Percentiles rank a stretch among this genome's conserved stretches.
phyloP scores from a whole-genome alignment of 768 basidiomycete genomes.

The Clathrus columnatus region DNA sequence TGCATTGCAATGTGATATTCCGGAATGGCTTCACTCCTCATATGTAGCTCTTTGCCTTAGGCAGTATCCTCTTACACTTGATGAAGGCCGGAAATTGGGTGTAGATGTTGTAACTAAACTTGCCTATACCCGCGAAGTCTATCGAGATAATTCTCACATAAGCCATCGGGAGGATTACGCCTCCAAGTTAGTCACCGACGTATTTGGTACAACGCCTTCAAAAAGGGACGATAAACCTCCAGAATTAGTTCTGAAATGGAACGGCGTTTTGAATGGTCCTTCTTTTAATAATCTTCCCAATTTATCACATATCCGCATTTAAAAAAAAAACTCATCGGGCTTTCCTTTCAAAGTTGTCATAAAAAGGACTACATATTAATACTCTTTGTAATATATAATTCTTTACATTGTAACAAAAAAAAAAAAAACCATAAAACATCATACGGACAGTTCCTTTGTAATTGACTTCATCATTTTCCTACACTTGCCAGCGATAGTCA shows the following conservation, averaged over 20 bases:
- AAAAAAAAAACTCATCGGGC: background rate
- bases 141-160: slow-evolving; percentile 10
- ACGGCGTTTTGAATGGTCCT: background rate
- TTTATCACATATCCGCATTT: background rate
- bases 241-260: slow-evolving; percentile 4
- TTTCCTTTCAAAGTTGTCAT: background rate
- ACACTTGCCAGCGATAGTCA: background rate
- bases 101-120: slow-evolving; percentile 46
- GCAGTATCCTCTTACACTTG: slow-evolving; percentile 38
- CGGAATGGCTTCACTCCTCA: slow-evolving; percentile 37
- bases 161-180: slow-evolving; percentile 18
- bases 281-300: background rate
- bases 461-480: background rate
- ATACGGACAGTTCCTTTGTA: background rate
- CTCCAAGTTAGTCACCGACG: slow-evolving; percentile 22
- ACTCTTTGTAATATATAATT: background rate
- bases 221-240: slow-evolving; percentile 8
- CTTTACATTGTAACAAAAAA: background rate
- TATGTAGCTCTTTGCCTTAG: slow-evolving; percentile 48
- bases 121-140: slow-evolving; percentile 43
- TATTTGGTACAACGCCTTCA: slow-evolving; percentile 22
- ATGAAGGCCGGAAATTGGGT: slow-evolving; percentile 50
- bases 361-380: background rate
- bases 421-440: too few species aligned
- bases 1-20: slow-evolving; percentile 45